Conservation (phyloP, 1,284 basidiomycete species). For the Porodaedalea pini region DNA sequence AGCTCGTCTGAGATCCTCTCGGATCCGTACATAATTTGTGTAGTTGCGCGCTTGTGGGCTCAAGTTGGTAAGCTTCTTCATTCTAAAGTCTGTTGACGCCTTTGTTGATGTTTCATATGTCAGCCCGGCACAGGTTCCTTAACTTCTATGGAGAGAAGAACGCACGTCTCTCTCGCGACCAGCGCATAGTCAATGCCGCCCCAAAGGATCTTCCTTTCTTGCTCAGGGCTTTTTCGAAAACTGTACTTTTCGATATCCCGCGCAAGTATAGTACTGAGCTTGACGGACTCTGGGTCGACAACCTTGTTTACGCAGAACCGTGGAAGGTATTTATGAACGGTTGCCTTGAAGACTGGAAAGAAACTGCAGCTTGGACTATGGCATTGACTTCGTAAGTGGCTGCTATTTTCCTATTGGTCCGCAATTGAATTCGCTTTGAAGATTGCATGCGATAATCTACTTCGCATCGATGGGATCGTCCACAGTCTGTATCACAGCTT, state of each 20-base stretch:
- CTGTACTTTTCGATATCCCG: slow-evolving; percentile 32
- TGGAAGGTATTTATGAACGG: slow-evolving; percentile 31
- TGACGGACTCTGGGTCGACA: slow-evolving; percentile 31
- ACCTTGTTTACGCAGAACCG: slow-evolving; percentile 33
- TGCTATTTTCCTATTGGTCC: neutral
- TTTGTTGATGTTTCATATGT: slow-evolving; percentile 20
- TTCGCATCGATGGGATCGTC: neutral
- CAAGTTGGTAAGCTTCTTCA: slow-evolving; percentile 18
- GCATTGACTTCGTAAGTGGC: slow-evolving; percentile 8
- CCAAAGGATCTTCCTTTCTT: slow-evolving; percentile 8
- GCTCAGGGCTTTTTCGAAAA: slow-evolving; percentile 5
- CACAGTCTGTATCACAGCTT: slow-evolving; percentile 5
- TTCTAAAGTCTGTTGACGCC: neutral
- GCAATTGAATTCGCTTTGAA: slow-evolving; percentile 1
- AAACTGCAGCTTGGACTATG: slow-evolving; percentile 9
- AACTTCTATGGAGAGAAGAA: slow-evolving; percentile 21
- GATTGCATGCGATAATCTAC: slow-evolving; percentile 14
- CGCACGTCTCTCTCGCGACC: slow-evolving; percentile 20
- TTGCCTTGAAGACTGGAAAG: slow-evolving; percentile 31
- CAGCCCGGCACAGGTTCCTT: slow-evolving; percentile 29
- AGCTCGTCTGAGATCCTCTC: slow-evolving; percentile 2
- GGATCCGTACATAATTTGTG: slow-evolving; percentile 34
- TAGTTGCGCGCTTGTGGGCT: slow-evolving; percentile 22
- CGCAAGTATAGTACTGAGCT: slow-evolving; percentile 25
- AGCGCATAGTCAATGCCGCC: neutral